phyloP scores from a whole-genome alignment of 306 rosid species.

The Coriaria nepalensis region DNA sequence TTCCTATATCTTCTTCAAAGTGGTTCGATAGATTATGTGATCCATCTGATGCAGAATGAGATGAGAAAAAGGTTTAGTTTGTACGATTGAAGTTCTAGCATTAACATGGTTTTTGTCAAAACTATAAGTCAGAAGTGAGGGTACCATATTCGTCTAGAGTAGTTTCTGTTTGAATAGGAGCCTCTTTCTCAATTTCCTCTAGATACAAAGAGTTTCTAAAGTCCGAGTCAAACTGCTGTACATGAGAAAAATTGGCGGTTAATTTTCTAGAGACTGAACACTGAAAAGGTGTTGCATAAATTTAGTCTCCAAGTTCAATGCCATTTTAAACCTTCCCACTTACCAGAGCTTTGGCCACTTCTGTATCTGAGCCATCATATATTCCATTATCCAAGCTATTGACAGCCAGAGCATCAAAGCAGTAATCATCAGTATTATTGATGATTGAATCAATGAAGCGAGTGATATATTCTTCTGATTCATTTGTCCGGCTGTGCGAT shows the following conservation, averaged over 20 bases:
- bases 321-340: slow-evolving; percentile 18
- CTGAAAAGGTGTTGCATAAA: neutral
- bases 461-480: slow-evolving; percentile 19
- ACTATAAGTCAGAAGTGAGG: no score
- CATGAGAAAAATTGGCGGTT: neutral
- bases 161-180: slow-evolving; percentile 13
- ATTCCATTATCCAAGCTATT: slow-evolving; percentile 14
- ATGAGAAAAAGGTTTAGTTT: slow-evolving; percentile 14
- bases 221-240: slow-evolving; percentile 18
- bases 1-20: slow-evolving; percentile 19
- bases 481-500: slow-evolving; percentile 33
- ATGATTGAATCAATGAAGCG: slow-evolving; percentile 29
- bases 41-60: slow-evolving; percentile 24
- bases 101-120: no score
- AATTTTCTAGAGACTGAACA: slow-evolving; percentile 9
- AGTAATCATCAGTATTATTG: slow-evolving; percentile 23
- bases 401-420: slow-evolving; percentile 15
- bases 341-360: slow-evolving; percentile 28
- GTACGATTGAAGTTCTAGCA: slow-evolving; percentile 7
- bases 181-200: slow-evolving; percentile 20
- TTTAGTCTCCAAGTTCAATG: neutral
- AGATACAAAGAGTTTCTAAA: slow-evolving; percentile 15
- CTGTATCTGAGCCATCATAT: slow-evolving; percentile 18
- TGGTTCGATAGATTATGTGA: slow-evolving; percentile 5
- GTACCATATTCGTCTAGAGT: slow-evolving; percentile 19